Base-by-base conservation (phyloP, 768 basidiomycete genomes). In the Glaciozyma antarctica region DNA sequence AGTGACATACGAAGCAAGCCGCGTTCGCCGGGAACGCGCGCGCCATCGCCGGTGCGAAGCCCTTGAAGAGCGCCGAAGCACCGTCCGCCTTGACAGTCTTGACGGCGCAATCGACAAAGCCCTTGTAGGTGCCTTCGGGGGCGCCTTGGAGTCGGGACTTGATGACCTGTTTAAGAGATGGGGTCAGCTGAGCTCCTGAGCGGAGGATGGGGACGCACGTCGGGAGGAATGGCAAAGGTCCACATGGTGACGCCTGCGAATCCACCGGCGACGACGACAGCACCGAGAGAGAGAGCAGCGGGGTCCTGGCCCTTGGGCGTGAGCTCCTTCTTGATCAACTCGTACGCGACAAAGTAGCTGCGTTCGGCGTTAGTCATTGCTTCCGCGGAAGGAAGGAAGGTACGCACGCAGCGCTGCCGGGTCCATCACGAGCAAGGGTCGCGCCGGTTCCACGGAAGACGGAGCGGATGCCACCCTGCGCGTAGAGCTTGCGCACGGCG, bases 171-270 rank as follows among this genome's bases (percentile, higher is more conserved):
- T 19, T 17, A 26, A 19, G 28, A 24, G 22, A 19, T 0, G 28
- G 56, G 56, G 61, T 30, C 63, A 58, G 41, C 22, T 51, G 30
- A 2, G 38, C 9, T n/a, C 44, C 21, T 13, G 32, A 13, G 15
- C 21, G 54, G 2, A 16, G 8, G 26, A n/a, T n/a, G 57, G 5
- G 21, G 30, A 80, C 88, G 69, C 73, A 91, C 93, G 76, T 99
- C 94, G 54, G 94, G 93, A 56, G 95, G 95, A 71, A 99, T 95
- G 30, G 90, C 94, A 71, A 98, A 81, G 22, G 88, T 81, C 95
- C 95, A 99, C 95, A 99, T 98, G 45, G 92, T 92, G 7, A 98
- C 83, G 71, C 95, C 95, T 2, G 95, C 95, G 48, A 84, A 85
- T 60, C 93, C 95, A 70, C 95, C 95, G 59, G 94, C 91, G 61